Percentiles rank a stretch among this genome's conserved stretches.
Evolutionary conservation across 306 rosid species (phyloP).

Genomic region (Quercus wislizeni): DNA sequence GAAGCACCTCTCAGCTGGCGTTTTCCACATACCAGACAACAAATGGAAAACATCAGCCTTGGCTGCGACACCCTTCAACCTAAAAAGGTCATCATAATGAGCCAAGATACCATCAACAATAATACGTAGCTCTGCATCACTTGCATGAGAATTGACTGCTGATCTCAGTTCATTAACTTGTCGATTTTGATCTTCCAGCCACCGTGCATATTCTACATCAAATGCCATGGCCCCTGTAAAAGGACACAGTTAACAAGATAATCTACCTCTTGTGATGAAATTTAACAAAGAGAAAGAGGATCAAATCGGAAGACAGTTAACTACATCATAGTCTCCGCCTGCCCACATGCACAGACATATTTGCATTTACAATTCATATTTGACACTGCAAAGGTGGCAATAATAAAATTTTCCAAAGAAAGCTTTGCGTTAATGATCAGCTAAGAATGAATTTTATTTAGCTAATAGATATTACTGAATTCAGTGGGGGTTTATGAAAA

Average conservation of each 20-base stretch:
- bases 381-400: neutral
- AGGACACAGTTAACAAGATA: slow-evolving; percentile 25
- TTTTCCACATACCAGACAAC: slow-evolving; percentile 99
- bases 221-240: slow-evolving; percentile 91
- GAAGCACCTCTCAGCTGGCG: slow-evolving; percentile 96
- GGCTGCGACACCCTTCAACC: slow-evolving; percentile 78
- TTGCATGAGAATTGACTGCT: slow-evolving; percentile 93
- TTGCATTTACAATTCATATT: neutral
- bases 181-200: slow-evolving; percentile 94
- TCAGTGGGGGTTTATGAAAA: neutral
- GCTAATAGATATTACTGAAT: neutral
- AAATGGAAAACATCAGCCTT: slow-evolving; percentile 95
- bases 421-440: neutral
- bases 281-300: slow-evolving; percentile 6
- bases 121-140: slow-evolving; percentile 95
- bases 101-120: slow-evolving; percentile 74
- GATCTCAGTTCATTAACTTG: slow-evolving; percentile 87
- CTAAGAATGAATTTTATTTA: neutral
- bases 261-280: slow-evolving; percentile 15
- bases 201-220: slow-evolving; percentile 85
- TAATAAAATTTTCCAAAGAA: neutral
- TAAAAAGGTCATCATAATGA: slow-evolving; percentile 89
- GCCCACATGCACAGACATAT: neutral
- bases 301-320: neutral
- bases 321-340: neutral